Percentiles rank a stretch among this genome's conserved stretches.
Conservation (phyloP, 306 rosid species). For the Quercus alba region DNA sequence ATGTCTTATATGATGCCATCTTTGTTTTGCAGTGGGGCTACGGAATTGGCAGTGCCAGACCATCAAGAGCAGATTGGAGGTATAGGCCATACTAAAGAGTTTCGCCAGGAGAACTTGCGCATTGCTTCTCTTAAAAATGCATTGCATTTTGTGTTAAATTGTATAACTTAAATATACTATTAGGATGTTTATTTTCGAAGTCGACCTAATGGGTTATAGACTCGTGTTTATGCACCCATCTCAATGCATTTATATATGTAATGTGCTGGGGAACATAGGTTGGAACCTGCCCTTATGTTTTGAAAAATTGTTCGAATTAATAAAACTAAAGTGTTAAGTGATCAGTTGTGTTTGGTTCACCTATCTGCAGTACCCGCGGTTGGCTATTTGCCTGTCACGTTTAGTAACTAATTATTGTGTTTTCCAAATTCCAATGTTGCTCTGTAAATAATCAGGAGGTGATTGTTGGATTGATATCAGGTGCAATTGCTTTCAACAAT, state of each 20-base stretch:
- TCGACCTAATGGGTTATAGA: neutral
- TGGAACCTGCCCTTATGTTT: neutral
- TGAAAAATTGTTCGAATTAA: neutral
- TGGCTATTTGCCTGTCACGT: neutral
- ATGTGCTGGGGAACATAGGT: neutral
- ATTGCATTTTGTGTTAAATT: neutral
- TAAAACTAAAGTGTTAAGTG: neutral
- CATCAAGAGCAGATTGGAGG: slow-evolving; percentile 94
- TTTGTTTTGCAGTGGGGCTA: slow-evolving; percentile 81
- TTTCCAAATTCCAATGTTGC: no score
- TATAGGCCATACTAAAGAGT: slow-evolving; percentile 77
- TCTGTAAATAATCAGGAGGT: no score
- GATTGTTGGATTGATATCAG: no score
- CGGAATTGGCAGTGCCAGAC: slow-evolving; percentile 72
- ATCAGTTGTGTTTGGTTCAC: neutral
- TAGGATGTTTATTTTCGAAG: neutral
- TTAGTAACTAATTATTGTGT: neutral
- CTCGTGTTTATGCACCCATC: neutral
- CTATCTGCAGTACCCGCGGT: neutral
- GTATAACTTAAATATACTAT: neutral
- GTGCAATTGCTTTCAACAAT: no score
- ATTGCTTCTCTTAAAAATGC: slow-evolving; percentile 1
- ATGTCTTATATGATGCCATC: neutral
- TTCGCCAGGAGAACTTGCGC: neutral
- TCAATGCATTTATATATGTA: neutral